Base-by-base conservation (phyloP, 2,329 filamentous ascomycete species). In the Penicillium psychrosexuale region DNA sequence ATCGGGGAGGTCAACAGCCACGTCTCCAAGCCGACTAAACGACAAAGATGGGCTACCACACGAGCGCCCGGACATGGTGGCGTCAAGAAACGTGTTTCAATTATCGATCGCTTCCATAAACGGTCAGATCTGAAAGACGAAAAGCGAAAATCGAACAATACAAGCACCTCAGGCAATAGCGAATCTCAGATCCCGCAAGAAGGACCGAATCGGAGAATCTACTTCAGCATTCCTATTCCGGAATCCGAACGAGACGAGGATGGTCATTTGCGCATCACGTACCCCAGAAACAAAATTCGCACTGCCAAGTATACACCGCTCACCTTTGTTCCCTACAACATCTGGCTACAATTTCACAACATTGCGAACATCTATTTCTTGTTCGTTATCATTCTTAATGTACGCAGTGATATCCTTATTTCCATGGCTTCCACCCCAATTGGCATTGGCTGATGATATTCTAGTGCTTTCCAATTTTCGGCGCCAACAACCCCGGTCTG, bases 311-410 rank as follows among this genome's bases (percentile, higher is more conserved):
- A 99, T 74, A 99, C 94, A 8, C 88, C 95, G 8, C 75, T 99
- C 60, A 96, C 90, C 57, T 99, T 99, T 75, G 75, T 99, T 28
- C 94, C 94, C 13, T 97, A 97, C 78, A 97, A 99, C 75, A 71
- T 99, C 69, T 99, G 88, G 85, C 90, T 96, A 62, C 95, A 99
- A 75, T 97, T 99, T 71, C 93, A 99, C 76, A 97, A 97, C 70
- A 88, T 99, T 67, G 94, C 94, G 69, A 99, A 99, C 74, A 88
- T 97, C 51, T 99, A 97, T 77, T 99, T 99, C 82, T 80, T 97
- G 65, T 97, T 97, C 77, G 83, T 93, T 66, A 92, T 97, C 71
- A 96, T 99, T 69, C 83, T 99, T 57, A 87, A 88, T 68, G 94
- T 97, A 87, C 81, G 92, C 30, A 39, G 15, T 82, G 33, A 42